Base-by-base conservation (phyloP, 805 yeast genomes). In the Teunomyces aglyptinius region DNA sequence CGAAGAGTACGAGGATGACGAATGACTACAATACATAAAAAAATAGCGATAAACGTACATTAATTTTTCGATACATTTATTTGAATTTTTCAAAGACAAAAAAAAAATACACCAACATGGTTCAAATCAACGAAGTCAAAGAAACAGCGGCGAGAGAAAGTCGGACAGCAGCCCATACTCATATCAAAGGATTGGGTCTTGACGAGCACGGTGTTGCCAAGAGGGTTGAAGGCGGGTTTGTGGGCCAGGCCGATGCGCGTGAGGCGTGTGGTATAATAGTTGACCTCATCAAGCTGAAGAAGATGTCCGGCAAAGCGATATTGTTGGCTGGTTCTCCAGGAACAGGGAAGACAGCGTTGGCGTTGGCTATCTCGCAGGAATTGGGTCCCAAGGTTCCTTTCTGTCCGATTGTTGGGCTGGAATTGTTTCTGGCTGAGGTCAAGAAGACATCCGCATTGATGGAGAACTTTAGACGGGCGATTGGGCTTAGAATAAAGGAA, bases 321-420 rank as follows among this genome's bases (percentile, higher is more conserved):
- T 70, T 94, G 49, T 76, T 94, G 45, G 98, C 99, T 0, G 99
- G 99, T 44, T 96, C 96, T 5, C 98, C 99, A 7, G 97, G 98
- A 0, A 92, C 98, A 5, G 99, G 99, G 63, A 94, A 94, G 65
- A 94, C 99, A 2, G 99, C 99, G 1, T 77, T 94, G 59, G 98
- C 98, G 0, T 76, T 94, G 58, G 99, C 97, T 1, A 83, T 94
- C 47, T 89, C 97, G 3, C 98, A 94, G 65, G 97, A 89, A 64
- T 76, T 94, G 57, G 99, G 99, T 4, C 94, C 96, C 33, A 90
- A 92, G 62, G 98, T 94, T 45, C 99, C 99, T 40, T 94, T 94
- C 64, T 91, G 97, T 60, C 98, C 98, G 3, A 84, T 94, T 58
- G 97, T 95, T 19, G 99, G 97, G 32, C 82, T 90, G 48, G 99